Conservation (phyloP, 352 stramenopile species). For the Phytopythium cucurbitacearum region DNA sequence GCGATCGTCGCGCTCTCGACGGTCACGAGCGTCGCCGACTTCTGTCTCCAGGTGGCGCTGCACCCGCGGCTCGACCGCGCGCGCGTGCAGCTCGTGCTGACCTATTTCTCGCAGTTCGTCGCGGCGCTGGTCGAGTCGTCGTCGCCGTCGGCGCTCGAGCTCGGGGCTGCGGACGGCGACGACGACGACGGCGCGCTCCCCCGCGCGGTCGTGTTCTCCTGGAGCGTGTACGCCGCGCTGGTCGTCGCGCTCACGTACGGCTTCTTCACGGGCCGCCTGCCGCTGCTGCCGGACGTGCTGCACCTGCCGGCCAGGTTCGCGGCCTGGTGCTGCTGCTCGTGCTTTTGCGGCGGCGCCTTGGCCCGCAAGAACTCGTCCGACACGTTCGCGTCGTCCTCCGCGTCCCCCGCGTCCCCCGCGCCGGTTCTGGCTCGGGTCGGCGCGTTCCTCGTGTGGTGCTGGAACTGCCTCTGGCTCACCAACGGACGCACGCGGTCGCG, state of each 20-base stretch:
- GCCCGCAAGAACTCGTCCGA: conserved; percentile 51
- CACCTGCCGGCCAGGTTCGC: conserved; percentile 20
- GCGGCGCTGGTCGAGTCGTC: conserved; percentile 24
- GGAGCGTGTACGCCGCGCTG: conserved; percentile 43
- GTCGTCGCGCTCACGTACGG: conserved; percentile 45
- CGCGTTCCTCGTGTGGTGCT: background rate
- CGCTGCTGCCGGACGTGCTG: conserved; percentile 48
- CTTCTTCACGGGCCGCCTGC: conserved; percentile 46
- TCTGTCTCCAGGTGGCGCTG: conserved; percentile 68
- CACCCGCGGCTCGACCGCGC: conserved; percentile 61
- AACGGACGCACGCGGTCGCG: conserved; percentile 3
- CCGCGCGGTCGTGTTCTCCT: conserved; percentile 44
- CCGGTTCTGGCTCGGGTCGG: background rate
- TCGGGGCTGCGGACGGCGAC: conserved; percentile 32
- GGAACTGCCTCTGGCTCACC: conserved; percentile 2
- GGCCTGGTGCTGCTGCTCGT: conserved; percentile 21
- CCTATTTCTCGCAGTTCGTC: conserved; percentile 60
- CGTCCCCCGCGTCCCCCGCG: background rate
- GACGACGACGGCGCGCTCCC: conserved; percentile 23
- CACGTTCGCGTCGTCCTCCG: conserved; percentile 3
- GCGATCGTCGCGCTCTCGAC: conserved; percentile 47
- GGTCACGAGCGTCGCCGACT: conserved; percentile 62
- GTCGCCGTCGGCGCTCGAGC: conserved; percentile 15
- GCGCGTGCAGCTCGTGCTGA: conserved; percentile 64
- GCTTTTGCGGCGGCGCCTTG: conserved; percentile 17